A percentile compares a stretch with the other conserved stretches of the same genome.
These are phyloP conservation scores for Phytophthora pini DNA, from an alignment of 352 stramenopile genomes.

Conservation along the genomic window DNA sequence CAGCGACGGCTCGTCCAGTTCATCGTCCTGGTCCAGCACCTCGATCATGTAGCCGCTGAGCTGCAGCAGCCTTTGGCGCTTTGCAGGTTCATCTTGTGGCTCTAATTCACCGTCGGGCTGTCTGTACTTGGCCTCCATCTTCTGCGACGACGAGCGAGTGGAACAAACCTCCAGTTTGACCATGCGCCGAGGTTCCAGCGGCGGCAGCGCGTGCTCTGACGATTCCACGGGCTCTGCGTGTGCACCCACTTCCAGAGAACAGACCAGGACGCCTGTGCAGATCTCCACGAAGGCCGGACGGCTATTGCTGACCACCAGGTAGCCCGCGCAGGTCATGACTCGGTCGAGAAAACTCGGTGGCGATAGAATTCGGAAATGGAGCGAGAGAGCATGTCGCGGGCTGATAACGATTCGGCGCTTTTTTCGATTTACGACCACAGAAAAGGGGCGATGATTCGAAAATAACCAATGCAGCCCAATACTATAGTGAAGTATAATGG, in stretches of 20 bases:
- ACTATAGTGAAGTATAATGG: no score
- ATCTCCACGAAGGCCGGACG: constrained; percentile 68
- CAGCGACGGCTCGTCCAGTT: constrained; percentile 47
- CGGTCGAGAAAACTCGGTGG: constrained; percentile 3
- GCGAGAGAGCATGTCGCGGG: background rate
- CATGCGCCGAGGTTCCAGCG: constrained; percentile 59
- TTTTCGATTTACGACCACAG: constrained; percentile 20
- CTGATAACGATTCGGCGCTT: constrained; percentile 11
- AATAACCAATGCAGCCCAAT: background rate
- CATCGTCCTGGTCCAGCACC: constrained; percentile 55
- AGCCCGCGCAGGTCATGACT: constrained; percentile 72
- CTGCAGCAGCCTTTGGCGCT: constrained; percentile 53
- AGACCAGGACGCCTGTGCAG: constrained; percentile 57
- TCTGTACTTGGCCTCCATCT: constrained; percentile 36
- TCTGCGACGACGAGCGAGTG: constrained; percentile 22
- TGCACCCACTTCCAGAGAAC: constrained; percentile 27
- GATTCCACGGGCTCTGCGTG: background rate
- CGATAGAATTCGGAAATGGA: constrained; percentile 21
- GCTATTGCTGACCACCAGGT: constrained; percentile 67
- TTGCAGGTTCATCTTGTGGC: constrained; percentile 14
- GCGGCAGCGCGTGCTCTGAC: constrained; percentile 36
- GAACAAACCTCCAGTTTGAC: constrained; percentile 30
- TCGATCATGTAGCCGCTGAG: constrained; percentile 72
- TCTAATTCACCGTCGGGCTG: constrained; percentile 31
- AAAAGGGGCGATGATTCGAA: constrained; percentile 18